Base-by-base conservation (phyloP, 2,329 filamentous ascomycete genomes). In the Diaporthe sp. region DNA sequence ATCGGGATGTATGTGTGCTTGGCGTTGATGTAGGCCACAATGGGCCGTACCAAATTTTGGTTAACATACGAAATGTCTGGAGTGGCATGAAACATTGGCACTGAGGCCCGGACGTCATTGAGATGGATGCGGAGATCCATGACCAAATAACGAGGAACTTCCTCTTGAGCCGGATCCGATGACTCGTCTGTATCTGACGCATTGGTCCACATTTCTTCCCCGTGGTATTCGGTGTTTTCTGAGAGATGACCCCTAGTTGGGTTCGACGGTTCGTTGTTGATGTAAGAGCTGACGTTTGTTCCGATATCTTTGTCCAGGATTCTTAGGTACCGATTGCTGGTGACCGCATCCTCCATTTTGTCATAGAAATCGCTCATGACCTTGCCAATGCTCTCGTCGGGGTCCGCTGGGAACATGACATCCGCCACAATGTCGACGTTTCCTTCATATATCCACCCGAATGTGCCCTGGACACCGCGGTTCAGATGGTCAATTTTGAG, bases 351-450 rank as follows among this genome's bases (percentile, higher is more conserved):
- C 85, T 99, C 97, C 82, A 99, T 91, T 77, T 95, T 94, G 83
- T 98, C 96, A 84, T 98, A 98, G 80, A 99, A 96, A 82, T 98
- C 96, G n/a, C 94, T 93, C 90, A 99, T 94, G 61, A 98, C 95
- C 83, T 98, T 98, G 34, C 93, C 94, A 74, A 99, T 93, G 78
- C 96, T 94, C 77, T 96, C 95, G 76, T 98, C 94, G 55, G 92
- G 91, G 73, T 98, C 97, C 44, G 92, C 92, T 0, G 97, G 97
- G 77, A 99, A 94, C 92, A 98, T 96, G 78, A 99, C 92, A 81
- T 99, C 97, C 9, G 97, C 94, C 19, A 98, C 93, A 77, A 99
- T 98, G 82, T 99, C 97, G 55, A 99, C 95, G 77, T 97, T 98
- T 46, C 97, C 97, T 84, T 98, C 95, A 79, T 97, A 94, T 72